A percentile compares a stretch with the other conserved stretches of the same genome.
Evolutionary conservation across 805 yeast species (phyloP).

Genomic region (Kuraishia piskuri): DNA sequence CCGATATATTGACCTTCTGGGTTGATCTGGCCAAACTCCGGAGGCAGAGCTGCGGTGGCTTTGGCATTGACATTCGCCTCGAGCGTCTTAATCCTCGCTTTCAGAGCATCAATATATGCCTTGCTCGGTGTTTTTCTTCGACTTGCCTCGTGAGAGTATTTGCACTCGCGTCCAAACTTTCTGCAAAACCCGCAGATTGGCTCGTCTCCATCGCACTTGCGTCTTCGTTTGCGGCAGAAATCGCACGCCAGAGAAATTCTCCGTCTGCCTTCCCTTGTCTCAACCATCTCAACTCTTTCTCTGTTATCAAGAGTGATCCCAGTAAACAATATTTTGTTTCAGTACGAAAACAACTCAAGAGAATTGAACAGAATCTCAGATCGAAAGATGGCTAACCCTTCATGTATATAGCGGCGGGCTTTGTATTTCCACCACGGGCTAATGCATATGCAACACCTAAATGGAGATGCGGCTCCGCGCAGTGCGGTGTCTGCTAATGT

Average conservation of each 20-base stretch:
- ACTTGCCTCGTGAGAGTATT: conserved; percentile 4
- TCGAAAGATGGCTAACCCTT: neutral
- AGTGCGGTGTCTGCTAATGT: neutral
- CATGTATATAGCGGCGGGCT: neutral
- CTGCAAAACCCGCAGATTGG: conserved; percentile 7
- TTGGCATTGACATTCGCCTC: conserved; percentile 4
- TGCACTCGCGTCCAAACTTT: conserved; percentile 6
- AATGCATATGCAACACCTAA: neutral
- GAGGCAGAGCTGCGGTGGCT: neutral
- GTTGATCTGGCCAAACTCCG: neutral
- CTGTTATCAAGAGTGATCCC: too few relatives aligned
- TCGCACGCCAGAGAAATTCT: conserved; percentile 5
- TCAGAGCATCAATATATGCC: conserved; percentile 6
- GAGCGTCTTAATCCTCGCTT: conserved; percentile 4
- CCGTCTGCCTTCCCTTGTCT: neutral
- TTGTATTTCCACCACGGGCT: neutral
- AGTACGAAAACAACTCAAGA: too few relatives aligned
- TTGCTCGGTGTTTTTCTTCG: conserved; percentile 7
- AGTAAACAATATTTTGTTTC: too few relatives aligned
- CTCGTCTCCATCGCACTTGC: conserved; percentile 7
- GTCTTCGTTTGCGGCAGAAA: conserved; percentile 6
- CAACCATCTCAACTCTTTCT: neutral
- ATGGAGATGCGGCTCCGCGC: neutral
- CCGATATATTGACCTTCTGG: neutral
- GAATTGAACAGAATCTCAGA: too few relatives aligned